A percentile compares a stretch with the other conserved stretches of the same genome.
These are phyloP conservation scores for Strobilomyces echinocephalus DNA, from an alignment of 768 basidiomycete species.

Conservation along the genomic window DNA sequence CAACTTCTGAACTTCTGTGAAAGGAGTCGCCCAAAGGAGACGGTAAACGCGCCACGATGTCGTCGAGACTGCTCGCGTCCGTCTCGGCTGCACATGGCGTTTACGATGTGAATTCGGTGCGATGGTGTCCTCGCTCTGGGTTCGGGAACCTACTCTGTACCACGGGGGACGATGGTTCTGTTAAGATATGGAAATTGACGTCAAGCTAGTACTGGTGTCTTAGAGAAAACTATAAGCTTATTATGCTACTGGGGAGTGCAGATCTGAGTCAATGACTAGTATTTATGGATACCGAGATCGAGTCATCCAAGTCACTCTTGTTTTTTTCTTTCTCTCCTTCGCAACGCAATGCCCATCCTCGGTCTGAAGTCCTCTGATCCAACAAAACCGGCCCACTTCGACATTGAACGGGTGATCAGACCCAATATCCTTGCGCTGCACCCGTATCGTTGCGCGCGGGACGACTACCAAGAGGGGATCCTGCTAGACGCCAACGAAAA, in stretches of 20 bases:
- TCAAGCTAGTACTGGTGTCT: not conserved
- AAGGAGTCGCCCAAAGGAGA: conserved; percentile 18
- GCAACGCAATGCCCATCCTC: conserved; percentile 57
- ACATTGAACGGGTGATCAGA: conserved; percentile 79
- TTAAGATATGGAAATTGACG: conserved; percentile 70
- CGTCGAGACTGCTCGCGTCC: conserved; percentile 48
- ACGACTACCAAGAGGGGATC: conserved; percentile 89
- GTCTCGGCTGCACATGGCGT: conserved; percentile 71
- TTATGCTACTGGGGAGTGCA: too few relatives aligned
- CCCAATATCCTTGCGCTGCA: conserved; percentile 89
- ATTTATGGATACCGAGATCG: too few relatives aligned
- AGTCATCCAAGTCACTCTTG: not conserved
- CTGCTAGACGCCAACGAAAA: conserved; percentile 99
- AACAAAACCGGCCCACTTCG: conserved; percentile 71
- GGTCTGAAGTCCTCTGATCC: conserved; percentile 46
- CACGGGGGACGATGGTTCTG: conserved; percentile 79
- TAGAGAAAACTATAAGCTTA: not conserved
- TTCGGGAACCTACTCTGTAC: conserved; percentile 69
- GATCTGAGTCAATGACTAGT: too few relatives aligned
- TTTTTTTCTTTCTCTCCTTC: not conserved
- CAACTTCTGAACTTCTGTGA: not conserved
- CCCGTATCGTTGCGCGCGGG: conserved; percentile 93
- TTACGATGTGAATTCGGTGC: conserved; percentile 78
- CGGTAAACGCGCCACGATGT: conserved; percentile 24
- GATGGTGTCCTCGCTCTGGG: conserved; percentile 74